Evolutionary conservation across 2,329 filamentous ascomycete genomes (phyloP), one percentile per base, ranked within the genome.

Genomic region (Zymoseptoria tritici): DNA sequence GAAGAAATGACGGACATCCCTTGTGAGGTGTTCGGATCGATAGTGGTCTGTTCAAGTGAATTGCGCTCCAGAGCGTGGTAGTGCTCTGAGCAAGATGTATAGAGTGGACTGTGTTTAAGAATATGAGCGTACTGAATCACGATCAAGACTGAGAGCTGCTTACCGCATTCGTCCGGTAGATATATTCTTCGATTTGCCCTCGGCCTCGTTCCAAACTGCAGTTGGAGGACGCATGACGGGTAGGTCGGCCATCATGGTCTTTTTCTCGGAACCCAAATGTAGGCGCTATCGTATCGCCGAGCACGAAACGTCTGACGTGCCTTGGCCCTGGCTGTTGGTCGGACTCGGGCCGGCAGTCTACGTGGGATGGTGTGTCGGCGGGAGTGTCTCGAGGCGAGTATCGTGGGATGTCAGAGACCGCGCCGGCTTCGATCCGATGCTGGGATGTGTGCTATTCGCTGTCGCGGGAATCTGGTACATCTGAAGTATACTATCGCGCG

Each of bases 51-150:
- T 29, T 51, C 59, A 60, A 16, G 26, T 53, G 9, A n/a, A 13
- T 53, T 53, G 11, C 54, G 55, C 29, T 61, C 50, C 29, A 55
- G 58, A n/a, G 57, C 54, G 24, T 62, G 60, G 29, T 60, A 56
- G 29, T 68, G 66, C 50, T 68, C 66, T 36, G 59, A 57, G 57
- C 66, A 68, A 11, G 65, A 67, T n/a, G 64, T 67, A 49, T 64
- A 68, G 8, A 65, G 56, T 13, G 64, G 64, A 36, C 62, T 60
- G 58, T 60, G 62, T 29, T 22, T 58, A 50, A 54, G n/a, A 22
- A 24, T 50, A 49, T 24, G 52, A 24, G 49, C 56, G 56, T 31
- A 29, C 53, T 49, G 49, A 36, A 50, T 19, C 19, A 11, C n/a
- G 54, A 21, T n/a, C 21, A 7, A 29, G 20, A 19, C 9, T 50